These are phyloP conservation scores for Saccharum spontaneum DNA, from an alignment of 176 grass and related monocot genomes.

Conservation along the genomic window DNA sequence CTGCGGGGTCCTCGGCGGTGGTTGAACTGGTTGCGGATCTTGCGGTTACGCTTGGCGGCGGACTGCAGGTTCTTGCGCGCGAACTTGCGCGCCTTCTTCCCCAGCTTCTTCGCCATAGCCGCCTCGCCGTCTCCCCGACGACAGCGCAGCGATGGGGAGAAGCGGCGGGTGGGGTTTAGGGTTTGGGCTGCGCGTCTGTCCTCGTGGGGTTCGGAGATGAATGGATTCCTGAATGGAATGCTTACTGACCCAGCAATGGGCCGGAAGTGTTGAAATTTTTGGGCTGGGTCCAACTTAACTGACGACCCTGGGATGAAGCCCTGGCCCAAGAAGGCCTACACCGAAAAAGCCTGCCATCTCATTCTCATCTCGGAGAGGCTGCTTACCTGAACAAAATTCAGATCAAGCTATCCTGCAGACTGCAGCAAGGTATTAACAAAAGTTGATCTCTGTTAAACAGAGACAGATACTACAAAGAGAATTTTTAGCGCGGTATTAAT, in stretches of 20 bases:
- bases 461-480: no score
- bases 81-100: slow-evolving; percentile 96
- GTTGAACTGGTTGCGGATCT: slow-evolving; percentile 67
- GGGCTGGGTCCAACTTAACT: background rate
- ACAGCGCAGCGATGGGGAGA: background rate
- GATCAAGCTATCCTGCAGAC: background rate
- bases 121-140: background rate
- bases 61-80: slow-evolving; percentile 82
- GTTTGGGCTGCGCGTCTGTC: background rate
- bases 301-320: background rate
- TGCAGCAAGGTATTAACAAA: background rate
- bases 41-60: slow-evolving; percentile 70
- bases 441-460: no score
- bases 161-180: slow-evolving; percentile 16
- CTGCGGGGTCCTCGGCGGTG: slow-evolving; percentile 45
- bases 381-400: background rate
- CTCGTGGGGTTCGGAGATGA: background rate
- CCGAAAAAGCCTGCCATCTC: background rate
- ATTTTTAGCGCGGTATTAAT: no score
- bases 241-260: background rate
- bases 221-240: no score
- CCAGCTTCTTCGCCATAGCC: slow-evolving; percentile 87
- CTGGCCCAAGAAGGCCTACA: background rate
- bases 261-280: background rate
- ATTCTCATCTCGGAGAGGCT: background rate